These are phyloP conservation scores for Paraglomus brasilianum DNA, from an alignment of 192 early-diverging fungal genomes.

Conservation along the genomic window DNA sequence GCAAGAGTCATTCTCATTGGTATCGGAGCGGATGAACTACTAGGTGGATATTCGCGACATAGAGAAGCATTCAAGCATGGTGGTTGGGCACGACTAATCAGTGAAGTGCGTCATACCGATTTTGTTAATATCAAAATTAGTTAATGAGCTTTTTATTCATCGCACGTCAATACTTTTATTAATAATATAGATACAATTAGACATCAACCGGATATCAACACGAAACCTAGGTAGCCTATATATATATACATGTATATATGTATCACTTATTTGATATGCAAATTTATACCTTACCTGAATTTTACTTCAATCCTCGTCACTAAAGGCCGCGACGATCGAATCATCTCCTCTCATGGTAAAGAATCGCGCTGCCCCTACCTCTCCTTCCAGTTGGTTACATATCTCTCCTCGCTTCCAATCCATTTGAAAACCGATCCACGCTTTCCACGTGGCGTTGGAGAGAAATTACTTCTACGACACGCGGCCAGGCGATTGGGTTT, in stretches of 20 bases:
- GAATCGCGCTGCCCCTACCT: slow-evolving; percentile 91
- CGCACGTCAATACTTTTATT: not conserved
- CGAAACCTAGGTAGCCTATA: slow-evolving; percentile 69
- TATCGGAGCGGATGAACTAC: slow-evolving; percentile 91
- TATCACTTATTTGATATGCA: not conserved
- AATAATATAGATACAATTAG: slow-evolving; percentile 63
- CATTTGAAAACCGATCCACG: slow-evolving; percentile 81
- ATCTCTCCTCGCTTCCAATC: slow-evolving; percentile 66
- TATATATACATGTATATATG: not conserved
- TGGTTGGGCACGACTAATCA: slow-evolving; percentile 65
- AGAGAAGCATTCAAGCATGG: slow-evolving; percentile 63
- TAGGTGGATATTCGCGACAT: slow-evolving; percentile 91
- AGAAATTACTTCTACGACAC: slow-evolving; percentile 84
- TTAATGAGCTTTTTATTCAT: not conserved
- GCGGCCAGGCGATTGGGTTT: slow-evolving; percentile 73
- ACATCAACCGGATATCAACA: slow-evolving; percentile 79
- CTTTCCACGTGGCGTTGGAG: slow-evolving; percentile 78
- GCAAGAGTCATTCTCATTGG: slow-evolving; percentile 84
- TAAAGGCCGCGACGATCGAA: slow-evolving; percentile 85
- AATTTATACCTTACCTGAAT: not conserved
- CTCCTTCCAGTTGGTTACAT: slow-evolving; percentile 63
- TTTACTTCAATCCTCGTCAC: not conserved
- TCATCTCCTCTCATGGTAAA: slow-evolving; percentile 81
- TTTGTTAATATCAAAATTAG: not conserved
- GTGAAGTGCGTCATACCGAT: slow-evolving; percentile 46